A percentile compares a stretch with the other conserved stretches of the same genome.
Conservation (phyloP, 345 rosid species). For the Lumnitzera littorea region DNA sequence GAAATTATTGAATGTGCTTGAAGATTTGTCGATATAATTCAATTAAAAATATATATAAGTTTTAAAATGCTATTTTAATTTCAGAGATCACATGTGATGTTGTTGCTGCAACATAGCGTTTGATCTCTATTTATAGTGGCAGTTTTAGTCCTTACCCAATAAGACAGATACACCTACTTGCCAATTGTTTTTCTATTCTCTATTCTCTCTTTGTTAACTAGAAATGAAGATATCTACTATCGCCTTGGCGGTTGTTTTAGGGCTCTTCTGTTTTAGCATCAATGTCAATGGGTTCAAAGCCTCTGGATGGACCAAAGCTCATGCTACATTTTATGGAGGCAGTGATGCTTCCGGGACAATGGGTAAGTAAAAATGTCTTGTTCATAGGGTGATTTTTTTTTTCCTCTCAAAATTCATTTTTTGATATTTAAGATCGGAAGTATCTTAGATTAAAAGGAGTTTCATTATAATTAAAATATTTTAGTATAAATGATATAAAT, state of each 20-base stretch:
- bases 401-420: too few relatives aligned
- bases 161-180: conserved; percentile 13
- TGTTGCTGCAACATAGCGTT: conserved; percentile 1
- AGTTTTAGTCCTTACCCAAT: conserved; percentile 7
- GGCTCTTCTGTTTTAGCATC: conserved; percentile 17
- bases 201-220: not conserved
- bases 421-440: too few relatives aligned
- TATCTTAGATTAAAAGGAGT: too few relatives aligned
- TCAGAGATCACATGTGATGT: conserved; percentile 31
- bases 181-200: not conserved
- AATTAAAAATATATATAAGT: not conserved
- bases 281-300: conserved; percentile 34
- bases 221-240: conserved; percentile 28
- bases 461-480: too few relatives aligned
- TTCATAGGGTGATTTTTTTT: not conserved
- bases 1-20: conserved; percentile 37
- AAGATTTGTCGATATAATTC: conserved; percentile 21
- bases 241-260: conserved; percentile 28
- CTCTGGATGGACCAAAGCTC: conserved; percentile 53
- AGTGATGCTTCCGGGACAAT: conserved; percentile 80
- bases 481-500: too few relatives aligned
- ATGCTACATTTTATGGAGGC: conserved; percentile 84
- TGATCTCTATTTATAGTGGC: conserved; percentile 10
- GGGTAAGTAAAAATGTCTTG: conserved; percentile 29
- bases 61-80: not conserved